Base-by-base conservation (phyloP, 2,329 filamentous ascomycete species). In the Colletotrichum chrysophilum region DNA sequence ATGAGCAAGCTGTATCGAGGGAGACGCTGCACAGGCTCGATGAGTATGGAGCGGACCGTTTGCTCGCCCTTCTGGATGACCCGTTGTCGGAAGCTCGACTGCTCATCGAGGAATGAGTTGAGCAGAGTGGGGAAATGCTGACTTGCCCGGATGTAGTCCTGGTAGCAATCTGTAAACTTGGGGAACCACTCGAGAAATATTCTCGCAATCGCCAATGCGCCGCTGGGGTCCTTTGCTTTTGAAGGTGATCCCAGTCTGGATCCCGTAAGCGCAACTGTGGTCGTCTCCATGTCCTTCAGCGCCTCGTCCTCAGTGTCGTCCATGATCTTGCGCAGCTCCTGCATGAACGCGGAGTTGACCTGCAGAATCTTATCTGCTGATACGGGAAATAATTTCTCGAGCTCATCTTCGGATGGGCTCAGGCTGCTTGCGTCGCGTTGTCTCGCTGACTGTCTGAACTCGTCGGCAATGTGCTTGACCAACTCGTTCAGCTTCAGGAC, bases 1-100 rank as follows among this genome's bases (percentile, higher is more conserved):
- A 99, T 98, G 81, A 98, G 94, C 43, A 99, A 88, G 81, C 95
- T 98, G 86, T 99, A 99, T 30, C 97, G 93, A 30, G 97, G 97
- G 68, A 99, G 89, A 68, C 97, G 91, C 84, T 99, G 97, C 1
- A 99, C 96, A 4, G 97, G 97, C 84, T 99, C 97, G 83, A 99
- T 99, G 70, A 99, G 90, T 77, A 97, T 91, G 5, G 97, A 98
- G 65, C 95, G 96, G 70, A 98, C 90, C 73, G 93, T 91, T 85
- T 99, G 97, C 83, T 98, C 97, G 71, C 97, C 96, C 4, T 94
- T 94, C 78, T 96, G 92, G 68, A 95, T 92, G 4, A 98, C 92
- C 61, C 94, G 89, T 79, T 94, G 93, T 4, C 94, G 94, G 82
- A 98, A 96, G 80, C 94, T 96, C 3, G 96, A 96, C 77, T 94